Evolutionary conservation across 257 asterid species (phyloP), one percentile per base, ranked within the genome.

Genomic region (Fraxinus pennsylvanica): DNA sequence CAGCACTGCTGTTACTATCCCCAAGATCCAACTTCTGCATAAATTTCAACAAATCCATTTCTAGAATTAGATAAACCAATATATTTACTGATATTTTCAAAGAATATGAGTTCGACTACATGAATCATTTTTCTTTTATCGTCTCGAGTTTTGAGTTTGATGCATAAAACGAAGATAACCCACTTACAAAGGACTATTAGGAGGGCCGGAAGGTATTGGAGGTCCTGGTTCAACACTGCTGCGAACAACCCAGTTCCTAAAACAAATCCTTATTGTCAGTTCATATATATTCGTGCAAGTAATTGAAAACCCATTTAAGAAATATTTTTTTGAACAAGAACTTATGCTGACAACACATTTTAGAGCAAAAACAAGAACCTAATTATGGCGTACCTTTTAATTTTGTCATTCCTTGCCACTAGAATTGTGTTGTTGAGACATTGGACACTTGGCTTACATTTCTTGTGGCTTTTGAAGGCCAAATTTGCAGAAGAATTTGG

Each of bases 11-110:
- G 81, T 29, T 4, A 67, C 81, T 14, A 73, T 80, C 3, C 77
- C 83, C 63, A 73, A 78, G 71, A 73, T 71, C 89, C 89, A 85
- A 73, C 75, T 78, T 76, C 89, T 85, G 72, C 72, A 47, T 50
- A 66, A 41, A 9, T 47, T 43, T 35, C 8, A 8, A 47, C 9
- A 73, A 13, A 45, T 12, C 19, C 47, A 41, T 41, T 41, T 41
- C 14, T 0, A 6, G 22, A 6, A 73, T 45, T 45, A 0, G 54
- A 27, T 4, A 38, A 41, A 52, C 27, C 14, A 54, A 17, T 27
- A 43, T 27, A 1, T 21, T 0, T 52, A 8, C 5, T 33, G n/a
- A 3, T 4, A 9, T 9, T 9, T 50, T 50, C 21, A 13, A 57
- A 13, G 22, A 14, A 50, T 35, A 68, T 19, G 13, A 41, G 14